A percentile compares a stretch with the other conserved stretches of the same genome.
phyloP scores from a whole-genome alignment of 2,329 filamentous ascomycete species.

The Colletotrichum horii region DNA sequence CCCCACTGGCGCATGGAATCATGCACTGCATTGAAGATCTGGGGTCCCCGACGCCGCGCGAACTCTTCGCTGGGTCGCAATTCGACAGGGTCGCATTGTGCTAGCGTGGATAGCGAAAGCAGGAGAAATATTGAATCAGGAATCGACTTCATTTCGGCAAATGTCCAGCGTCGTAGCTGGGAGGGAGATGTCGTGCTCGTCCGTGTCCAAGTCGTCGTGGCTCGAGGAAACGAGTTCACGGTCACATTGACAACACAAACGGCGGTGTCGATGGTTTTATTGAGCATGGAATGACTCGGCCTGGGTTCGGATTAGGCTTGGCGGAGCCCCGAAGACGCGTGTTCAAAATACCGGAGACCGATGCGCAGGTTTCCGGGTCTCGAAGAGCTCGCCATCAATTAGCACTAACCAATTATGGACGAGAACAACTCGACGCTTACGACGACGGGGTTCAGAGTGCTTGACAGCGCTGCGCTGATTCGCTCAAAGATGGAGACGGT shows the following conservation, averaged over 20 bases:
- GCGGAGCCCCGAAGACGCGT: neutral
- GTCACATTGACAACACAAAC: neutral
- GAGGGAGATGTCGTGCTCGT: neutral
- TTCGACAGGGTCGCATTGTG: neutral
- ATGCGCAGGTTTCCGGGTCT: neutral
- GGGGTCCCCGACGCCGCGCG: neutral
- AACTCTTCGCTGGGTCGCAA: neutral
- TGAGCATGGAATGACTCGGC: neutral
- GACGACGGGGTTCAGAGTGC: neutral
- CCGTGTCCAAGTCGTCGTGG: neutral
- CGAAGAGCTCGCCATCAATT: neutral
- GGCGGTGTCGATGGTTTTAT: neutral
- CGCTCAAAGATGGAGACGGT: neutral
- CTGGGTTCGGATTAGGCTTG: neutral
- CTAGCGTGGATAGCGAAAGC: neutral
- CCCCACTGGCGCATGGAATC: conserved; percentile 68
- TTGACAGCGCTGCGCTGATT: neutral
- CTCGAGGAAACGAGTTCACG: neutral
- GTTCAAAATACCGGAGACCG: neutral
- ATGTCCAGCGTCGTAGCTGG: neutral
- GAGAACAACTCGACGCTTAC: neutral
- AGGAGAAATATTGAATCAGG: neutral
- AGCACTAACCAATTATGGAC: neutral
- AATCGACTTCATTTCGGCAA: neutral
- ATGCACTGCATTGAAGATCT: conserved; percentile 66